Evolutionary conservation across 179 eudicot genomes (phyloP), one percentile per base, ranked within the genome.

Genomic region (Spergularia azorica): DNA sequence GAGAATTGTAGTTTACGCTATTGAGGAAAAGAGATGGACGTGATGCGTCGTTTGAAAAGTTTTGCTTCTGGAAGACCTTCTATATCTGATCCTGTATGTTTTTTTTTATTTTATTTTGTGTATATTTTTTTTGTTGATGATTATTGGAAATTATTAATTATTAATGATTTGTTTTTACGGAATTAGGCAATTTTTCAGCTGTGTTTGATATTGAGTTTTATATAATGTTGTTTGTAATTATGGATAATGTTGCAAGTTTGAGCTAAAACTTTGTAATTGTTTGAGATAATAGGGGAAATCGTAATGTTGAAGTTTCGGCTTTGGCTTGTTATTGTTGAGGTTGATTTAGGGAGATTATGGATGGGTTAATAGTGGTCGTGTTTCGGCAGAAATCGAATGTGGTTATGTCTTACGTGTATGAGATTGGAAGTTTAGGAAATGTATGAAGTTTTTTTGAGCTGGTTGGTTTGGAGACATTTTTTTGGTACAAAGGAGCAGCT

Each of bases 41-140:
- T 90, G 57, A 87, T 94, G 94, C 92, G 97, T 72, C 94, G 98
- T 72, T 82, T 94, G 48, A 94, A 94, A 83, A 94, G 97, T 87
- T 82, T 92, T 70, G 90, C 98, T 71, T 92, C 98, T 52, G 93
- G 94, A n/a, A 94, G 98, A 43, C 77, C 90, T 62, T 92, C 98
- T 68, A 82, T 90, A 56, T 94, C 98, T 63, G 98, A 94, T 86
- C 88, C 89, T 16, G 98, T 94, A 85, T 81, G 83, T 75, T 56
- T 70, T 75, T 56, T 70, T 60, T 48, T 15, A 70, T 20, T 43
- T 39, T 43, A 18, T 68, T 41, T 43, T 6, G 32, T 60, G 10
- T 64, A 46, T 6, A 52, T 15, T 36, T 60, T 59, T 61, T 0
- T 13, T 13, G 52, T 8, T 63, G 39, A 60, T 10, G 63, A 10